phyloP scores from a whole-genome alignment of 2,329 filamentous ascomycete species.

The Cladosporium halotolerans region DNA sequence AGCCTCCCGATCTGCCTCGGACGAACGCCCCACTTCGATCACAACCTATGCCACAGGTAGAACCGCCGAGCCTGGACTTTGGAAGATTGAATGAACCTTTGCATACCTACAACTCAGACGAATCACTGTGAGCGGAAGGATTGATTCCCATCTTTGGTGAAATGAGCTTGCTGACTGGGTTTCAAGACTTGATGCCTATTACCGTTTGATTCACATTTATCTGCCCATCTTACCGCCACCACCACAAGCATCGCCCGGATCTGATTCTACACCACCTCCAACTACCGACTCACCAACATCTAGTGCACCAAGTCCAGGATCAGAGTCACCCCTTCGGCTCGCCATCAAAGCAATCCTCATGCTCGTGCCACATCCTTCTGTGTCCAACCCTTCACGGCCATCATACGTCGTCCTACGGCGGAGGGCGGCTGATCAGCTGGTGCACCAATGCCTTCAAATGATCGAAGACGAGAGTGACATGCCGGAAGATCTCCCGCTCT shows the following conservation, averaged over 20 bases:
- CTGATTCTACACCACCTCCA: conserved; percentile 23
- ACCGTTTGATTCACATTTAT: conserved; percentile 47
- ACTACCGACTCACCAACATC: neutral
- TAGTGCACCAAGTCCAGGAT: neutral
- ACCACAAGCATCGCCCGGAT: conserved; percentile 17
- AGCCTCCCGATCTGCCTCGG: neutral
- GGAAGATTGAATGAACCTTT: neutral
- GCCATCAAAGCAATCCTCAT: conserved; percentile 46
- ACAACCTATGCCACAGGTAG: neutral
- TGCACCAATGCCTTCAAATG: conserved; percentile 43
- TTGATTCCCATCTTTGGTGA: neutral
- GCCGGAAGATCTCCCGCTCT: conserved; percentile 42
- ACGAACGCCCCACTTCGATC: neutral
- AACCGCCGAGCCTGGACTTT: neutral
- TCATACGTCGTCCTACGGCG: conserved; percentile 42
- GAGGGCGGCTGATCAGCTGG: conserved; percentile 45
- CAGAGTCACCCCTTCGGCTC: conserved; percentile 37
- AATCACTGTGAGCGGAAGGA: neutral
- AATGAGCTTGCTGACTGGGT: conserved; percentile 10
- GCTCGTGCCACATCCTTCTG: conserved; percentile 41
- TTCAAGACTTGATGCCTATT: conserved; percentile 45
- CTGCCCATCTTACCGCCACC: conserved; percentile 47
- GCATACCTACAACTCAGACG: neutral
- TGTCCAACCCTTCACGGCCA: conserved; percentile 32
- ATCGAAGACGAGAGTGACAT: conserved; percentile 46